A percentile compares a stretch with the other conserved stretches of the same genome.
Conservation (phyloP, 257 asterid genomes). For the Anisodus acutangulus region DNA sequence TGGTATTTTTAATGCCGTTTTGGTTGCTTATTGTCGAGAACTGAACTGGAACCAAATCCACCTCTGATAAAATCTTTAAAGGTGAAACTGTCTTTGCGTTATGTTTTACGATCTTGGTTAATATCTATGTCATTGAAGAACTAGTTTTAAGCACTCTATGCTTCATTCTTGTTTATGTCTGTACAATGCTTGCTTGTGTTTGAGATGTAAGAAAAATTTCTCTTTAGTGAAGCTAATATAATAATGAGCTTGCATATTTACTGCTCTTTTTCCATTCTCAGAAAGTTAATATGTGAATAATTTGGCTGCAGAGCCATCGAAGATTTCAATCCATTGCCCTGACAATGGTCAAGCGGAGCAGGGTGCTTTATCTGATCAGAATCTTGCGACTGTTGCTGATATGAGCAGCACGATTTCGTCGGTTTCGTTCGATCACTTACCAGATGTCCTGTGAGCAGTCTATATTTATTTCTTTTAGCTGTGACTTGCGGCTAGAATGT, state of each 20-base stretch:
- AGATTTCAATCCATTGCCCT: slow-evolving; percentile 39
- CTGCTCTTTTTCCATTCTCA: not conserved
- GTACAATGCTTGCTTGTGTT: not conserved
- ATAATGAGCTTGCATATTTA: not conserved
- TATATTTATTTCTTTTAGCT: slow-evolving; percentile 20
- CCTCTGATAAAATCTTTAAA: not conserved
- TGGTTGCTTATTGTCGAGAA: not conserved
- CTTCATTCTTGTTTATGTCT: not conserved
- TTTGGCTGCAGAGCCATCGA: slow-evolving; percentile 51
- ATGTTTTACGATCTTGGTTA: not conserved
- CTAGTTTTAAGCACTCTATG: not conserved
- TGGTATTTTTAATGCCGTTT: not conserved
- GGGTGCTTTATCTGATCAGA: slow-evolving; percentile 45
- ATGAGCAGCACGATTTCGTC: slow-evolving; percentile 31
- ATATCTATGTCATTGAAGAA: not conserved
- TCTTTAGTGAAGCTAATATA: not conserved
- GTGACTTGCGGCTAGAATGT: slow-evolving; percentile 26
- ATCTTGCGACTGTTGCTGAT: slow-evolving; percentile 32
- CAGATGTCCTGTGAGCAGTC: slow-evolving; percentile 57
- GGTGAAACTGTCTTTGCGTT: not conserved
- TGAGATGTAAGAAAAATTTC: not conserved
- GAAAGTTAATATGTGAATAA: not conserved
- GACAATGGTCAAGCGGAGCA: slow-evolving; percentile 51
- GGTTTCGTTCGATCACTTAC: slow-evolving; percentile 25
- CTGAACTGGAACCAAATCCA: not conserved